Base-by-base conservation (phyloP, 1,139 yeast species). In the Yamadazyma sp. region DNA sequence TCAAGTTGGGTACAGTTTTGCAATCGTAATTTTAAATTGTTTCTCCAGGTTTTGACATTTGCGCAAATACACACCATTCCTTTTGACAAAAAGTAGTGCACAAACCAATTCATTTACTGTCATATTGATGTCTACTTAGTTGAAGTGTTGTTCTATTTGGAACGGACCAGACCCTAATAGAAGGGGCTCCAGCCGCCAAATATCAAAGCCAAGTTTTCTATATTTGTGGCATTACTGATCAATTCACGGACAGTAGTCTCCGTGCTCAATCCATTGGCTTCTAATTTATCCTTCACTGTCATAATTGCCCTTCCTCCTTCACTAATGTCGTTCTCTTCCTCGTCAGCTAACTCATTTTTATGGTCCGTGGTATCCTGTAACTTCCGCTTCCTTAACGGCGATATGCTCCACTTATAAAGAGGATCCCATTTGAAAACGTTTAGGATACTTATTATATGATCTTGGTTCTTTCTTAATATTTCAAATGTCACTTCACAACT, bases 341-440 rank as follows among this genome's bases (percentile, higher is more conserved):
- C 44, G n/a, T n/a, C n/a, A 5, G 54, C 48, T 8, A 41, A 43
- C 2, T 51, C 49, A 14, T 56, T 61, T 5, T 46, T 42, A 2
- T 44, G 50, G 15, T 55, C 66, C 6, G 45, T 38, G 28, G 68
- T 75, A 9, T 22, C 20, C 53, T 83, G 88, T 15, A 83, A 53
- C 47, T 73, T 77, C 46, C 73, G 74, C 55, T 72, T 78, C 41
- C 83, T 58, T 11, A 85, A 59, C 0, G 94, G 92, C 0, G 95
- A 84, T 33, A 87, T 69, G 1, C 83, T 79, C 98, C 98, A 92
- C 1, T 87, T 77, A 54, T 91, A 91, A 42, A 94, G 71, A 0
- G 98, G 98, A 70, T 94, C 98, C 76, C 94, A 88, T 50, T 85
- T 72, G 48, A 94, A 64, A 7, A 92, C 95, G 54, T 91, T 94